A percentile compares a stretch with the other conserved stretches of the same genome.
Conservation (phyloP, 306 rosid species). For the Canavalia ensiformis region DNA sequence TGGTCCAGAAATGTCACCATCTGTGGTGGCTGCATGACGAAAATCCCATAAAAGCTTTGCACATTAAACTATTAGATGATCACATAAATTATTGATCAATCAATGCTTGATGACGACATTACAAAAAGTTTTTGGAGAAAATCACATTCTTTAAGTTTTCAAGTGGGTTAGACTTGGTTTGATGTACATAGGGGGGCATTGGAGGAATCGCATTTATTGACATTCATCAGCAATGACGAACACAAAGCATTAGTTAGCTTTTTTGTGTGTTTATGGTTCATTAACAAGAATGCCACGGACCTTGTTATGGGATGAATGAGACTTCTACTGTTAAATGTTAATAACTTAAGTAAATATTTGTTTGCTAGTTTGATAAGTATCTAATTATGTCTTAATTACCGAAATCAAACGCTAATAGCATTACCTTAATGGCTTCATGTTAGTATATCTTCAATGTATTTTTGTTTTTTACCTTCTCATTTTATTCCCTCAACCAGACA, state of each 20-base stretch:
- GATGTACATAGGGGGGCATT: conserved; percentile 50
- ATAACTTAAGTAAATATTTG: conserved; percentile 22
- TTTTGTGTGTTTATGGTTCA: conserved; percentile 30
- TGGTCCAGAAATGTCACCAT: conserved; percentile 54
- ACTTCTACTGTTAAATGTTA: conserved; percentile 37
- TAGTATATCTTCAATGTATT: conserved; percentile 37
- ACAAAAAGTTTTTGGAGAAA: conserved; percentile 42
- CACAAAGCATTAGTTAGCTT: conserved; percentile 36
- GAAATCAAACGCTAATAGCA: conserved; percentile 3
- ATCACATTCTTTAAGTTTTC: conserved; percentile 19
- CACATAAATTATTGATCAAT: conserved; percentile 42
- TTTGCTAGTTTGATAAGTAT: conserved; percentile 5
- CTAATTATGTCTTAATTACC: background rate
- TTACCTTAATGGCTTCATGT: background rate
- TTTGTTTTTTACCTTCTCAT: conserved; percentile 42
- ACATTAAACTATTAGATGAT: conserved; percentile 19
- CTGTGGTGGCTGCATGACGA: conserved; percentile 40
- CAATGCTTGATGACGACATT: conserved; percentile 51
- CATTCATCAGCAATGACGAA: conserved; percentile 48
- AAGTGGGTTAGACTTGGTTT: conserved; percentile 39
- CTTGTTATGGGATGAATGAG: conserved; percentile 46
- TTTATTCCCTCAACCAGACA: conserved; percentile 18
- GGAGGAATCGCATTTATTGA: conserved; percentile 49
- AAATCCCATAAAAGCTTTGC: conserved; percentile 42
- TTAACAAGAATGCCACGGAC: background rate